Base-by-base conservation (phyloP, 2,329 filamentous ascomycete genomes). In the Penicillium sp. region DNA sequence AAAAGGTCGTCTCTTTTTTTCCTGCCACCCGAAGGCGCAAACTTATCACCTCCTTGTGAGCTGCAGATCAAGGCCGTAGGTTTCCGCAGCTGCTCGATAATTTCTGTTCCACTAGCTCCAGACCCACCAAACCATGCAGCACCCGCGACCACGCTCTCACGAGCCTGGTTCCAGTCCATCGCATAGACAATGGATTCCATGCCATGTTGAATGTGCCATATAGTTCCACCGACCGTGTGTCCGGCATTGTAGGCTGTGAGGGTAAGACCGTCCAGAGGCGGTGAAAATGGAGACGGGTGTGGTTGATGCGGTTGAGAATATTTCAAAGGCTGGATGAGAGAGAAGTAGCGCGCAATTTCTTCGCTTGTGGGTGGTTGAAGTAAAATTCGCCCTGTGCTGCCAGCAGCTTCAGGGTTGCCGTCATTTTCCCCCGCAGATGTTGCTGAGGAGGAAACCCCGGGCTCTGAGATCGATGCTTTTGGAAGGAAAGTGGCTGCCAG, bases 181-280 rank as follows among this genome's bases (percentile, higher is more conserved):
- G 92, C 90, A 56, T 98, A 96, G 1, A 98, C 89, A 28, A 98
- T 90, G 1, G 89, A 95, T 62, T 98, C 92, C 59, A 95, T 76
- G 0, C 89, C 88, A 68, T 96, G 88, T 56, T 96, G 90, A 48
- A 98, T 89, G 57, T 96, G 90, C 92, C 92, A 98, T 70, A 98
- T 95, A 15, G 92, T 96, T 39, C 92, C 92, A 62, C 92, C 92
- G 0, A 96, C 76, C 0, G 90, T 95, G 60, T 95, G 90, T 47
- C 92, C 92, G 6, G 92, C 88, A 65, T 93, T 94, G 68, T 96
- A 96, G 0, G 92, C 92, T 1, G 92, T 98, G 49, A 98, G 85
- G 2, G 87, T 95, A 12, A 98, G 77, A 3, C 89, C 89, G 51
- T 92, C 89, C 11, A 95, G 72, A 1, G 90, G 84, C 3, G 89